Evolutionary conservation across 2,329 filamentous ascomycete species (phyloP).

Genomic region (Hypoxylon sp.): DNA sequence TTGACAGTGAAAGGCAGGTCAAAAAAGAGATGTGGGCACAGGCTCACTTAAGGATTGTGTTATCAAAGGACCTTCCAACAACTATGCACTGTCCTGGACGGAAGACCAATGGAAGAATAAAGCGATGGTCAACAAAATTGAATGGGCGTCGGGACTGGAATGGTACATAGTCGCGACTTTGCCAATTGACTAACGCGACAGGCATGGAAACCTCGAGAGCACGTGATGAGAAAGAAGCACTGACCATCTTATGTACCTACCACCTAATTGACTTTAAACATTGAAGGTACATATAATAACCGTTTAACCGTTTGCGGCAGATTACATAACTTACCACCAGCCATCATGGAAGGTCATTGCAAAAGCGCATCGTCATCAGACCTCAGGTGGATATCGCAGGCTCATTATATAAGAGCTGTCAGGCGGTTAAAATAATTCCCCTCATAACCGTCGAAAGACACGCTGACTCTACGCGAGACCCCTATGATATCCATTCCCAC

Average conservation of each 20-base stretch:
- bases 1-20: neutral
- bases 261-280: too few relatives aligned
- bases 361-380: constrained; percentile 16
- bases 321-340: constrained; percentile 15
- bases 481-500: constrained; percentile 24
- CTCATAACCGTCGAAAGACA: neutral
- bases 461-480: neutral
- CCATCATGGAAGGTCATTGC: neutral
- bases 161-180: constrained; percentile 39
- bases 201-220: constrained; percentile 28
- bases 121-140: constrained; percentile 1
- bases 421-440: constrained; percentile 14
- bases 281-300: too few relatives aligned
- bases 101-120: neutral
- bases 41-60: constrained; percentile 2
- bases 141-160: constrained; percentile 8
- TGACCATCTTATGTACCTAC: constrained; percentile 15
- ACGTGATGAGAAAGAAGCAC: constrained; percentile 30
- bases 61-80: neutral
- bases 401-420: constrained; percentile 1
- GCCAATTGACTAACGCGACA: constrained; percentile 33
- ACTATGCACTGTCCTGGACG: neutral
- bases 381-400: neutral
- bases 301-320: neutral
- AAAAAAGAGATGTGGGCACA: constrained; percentile 8